Evolutionary conservation across 2,329 filamentous ascomycete species (phyloP), one percentile per base, ranked within the genome.

Genomic region (Monosporascus sp.): DNA sequence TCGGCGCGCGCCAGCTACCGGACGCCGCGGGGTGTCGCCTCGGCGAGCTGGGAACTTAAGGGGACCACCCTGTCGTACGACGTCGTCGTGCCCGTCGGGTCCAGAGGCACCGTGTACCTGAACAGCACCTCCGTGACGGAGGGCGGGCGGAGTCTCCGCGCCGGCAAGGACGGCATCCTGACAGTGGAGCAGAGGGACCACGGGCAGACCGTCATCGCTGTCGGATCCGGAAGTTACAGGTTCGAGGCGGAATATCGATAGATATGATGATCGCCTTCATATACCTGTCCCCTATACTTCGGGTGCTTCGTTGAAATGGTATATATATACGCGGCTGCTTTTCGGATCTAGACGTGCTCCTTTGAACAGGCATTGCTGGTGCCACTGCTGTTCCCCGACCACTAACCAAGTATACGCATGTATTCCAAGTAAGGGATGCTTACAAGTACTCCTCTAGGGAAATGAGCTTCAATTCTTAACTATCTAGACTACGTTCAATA

Each of bases 1-100:
- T 57, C 52, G 22, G 54, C 56, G 9, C 45, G 39, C 18, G 50
- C 56, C 6, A 52, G 45, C 38, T 53, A 56, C 37, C 47, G 54
- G 7, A 53, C 51, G 18, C 42, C 51, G 34, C 8, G 17, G 18
- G 48, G 54, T 3, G 31, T 20, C 17, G 44, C 48, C 17, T 41
- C 48, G 24, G 54, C 48, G 14, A 47, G 44, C 27, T 56, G 54
- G 51, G 47, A 48, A 34, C 27, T 37, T 22, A 45, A 49, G 2
- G 54, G 51, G 15, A 49, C 44, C 8, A 17, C n/a, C 18, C 25
- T 53, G 4, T 14, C 31, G 25, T 54, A 54, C 31, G 48, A 51
- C 20, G 39, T 51, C 44, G 49, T 47, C 8, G 51, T 56, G 3
- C 48, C 51, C 8, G 49, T 52, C 6, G 53, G 47, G 3, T 42